Conservation (phyloP, 768 basidiomycete species). For the Pseudohyphozyma bogoriensis region DNA sequence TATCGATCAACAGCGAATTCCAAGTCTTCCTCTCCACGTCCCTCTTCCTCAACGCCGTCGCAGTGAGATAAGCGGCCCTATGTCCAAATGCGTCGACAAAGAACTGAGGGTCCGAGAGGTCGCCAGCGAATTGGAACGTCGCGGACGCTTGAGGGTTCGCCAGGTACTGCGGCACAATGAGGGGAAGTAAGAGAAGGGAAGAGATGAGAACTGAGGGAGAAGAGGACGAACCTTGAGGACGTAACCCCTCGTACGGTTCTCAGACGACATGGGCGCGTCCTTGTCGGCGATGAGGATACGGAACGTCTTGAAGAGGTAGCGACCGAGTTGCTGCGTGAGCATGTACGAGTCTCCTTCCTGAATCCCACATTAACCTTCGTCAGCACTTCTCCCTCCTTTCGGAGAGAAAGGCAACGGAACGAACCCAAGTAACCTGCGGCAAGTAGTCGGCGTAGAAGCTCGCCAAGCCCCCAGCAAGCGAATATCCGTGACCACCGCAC, state of each 20-base stretch:
- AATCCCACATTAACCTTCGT: background rate
- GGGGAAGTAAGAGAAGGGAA: background rate
- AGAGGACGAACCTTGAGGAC: conserved; percentile 9
- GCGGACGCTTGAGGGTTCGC: conserved; percentile 22
- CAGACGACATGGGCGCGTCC: conserved; percentile 10
- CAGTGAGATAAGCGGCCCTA: conserved; percentile 31
- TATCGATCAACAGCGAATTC: conserved; percentile 27
- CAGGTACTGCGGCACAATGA: conserved; percentile 8
- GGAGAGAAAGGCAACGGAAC: background rate
- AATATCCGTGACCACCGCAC: conserved; percentile 35
- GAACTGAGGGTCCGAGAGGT: conserved; percentile 24
- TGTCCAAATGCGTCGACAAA: conserved; percentile 32
- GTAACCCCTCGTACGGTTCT: conserved; percentile 28
- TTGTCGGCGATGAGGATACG: conserved; percentile 15
- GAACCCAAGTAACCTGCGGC: conserved; percentile 31
- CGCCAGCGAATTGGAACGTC: conserved; percentile 22
- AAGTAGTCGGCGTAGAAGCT: conserved; percentile 31
- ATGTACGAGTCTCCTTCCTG: conserved; percentile 31
- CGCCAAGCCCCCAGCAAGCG: conserved; percentile 30
- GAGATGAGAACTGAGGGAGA: no score
- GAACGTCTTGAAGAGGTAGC: conserved; percentile 31
- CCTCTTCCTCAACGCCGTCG: conserved; percentile 27
- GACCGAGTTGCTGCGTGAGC: conserved; percentile 30
- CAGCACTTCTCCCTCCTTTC: background rate
- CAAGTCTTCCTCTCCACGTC: conserved; percentile 29